These are phyloP conservation scores for Peronosclerospora sorghi DNA, from an alignment of 352 stramenopile species.

Conservation along the genomic window DNA sequence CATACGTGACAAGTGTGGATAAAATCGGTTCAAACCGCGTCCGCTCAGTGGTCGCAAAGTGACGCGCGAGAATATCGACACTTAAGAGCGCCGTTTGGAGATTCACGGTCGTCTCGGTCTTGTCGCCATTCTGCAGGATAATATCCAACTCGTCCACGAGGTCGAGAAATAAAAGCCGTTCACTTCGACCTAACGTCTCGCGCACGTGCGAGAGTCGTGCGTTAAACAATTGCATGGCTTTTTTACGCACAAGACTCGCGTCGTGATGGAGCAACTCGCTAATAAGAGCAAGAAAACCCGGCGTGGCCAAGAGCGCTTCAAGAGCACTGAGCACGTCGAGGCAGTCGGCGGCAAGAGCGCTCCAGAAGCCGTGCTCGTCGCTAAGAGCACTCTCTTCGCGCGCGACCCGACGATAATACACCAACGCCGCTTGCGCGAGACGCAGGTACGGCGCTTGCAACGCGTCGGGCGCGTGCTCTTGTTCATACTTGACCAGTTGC, in stretches of 20 bases:
- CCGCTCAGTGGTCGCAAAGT: constrained; percentile 58
- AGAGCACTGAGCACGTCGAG: constrained; percentile 71
- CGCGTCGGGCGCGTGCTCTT: constrained; percentile 24
- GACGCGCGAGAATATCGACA: constrained; percentile 73
- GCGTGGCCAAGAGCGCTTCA: constrained; percentile 76
- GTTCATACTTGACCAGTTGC: constrained; percentile 32
- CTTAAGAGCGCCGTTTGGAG: constrained; percentile 77
- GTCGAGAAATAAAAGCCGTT: constrained; percentile 78
- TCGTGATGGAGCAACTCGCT: constrained; percentile 78
- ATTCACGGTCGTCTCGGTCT: constrained; percentile 55
- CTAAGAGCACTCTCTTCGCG: constrained; percentile 53
- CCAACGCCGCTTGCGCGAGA: constrained; percentile 61
- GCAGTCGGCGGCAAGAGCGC: constrained; percentile 30
- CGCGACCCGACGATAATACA: constrained; percentile 77
- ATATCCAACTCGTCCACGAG: constrained; percentile 76
- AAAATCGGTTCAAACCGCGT: constrained; percentile 68
- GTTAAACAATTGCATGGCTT: constrained; percentile 84
- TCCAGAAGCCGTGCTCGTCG: constrained; percentile 45
- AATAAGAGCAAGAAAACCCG: constrained; percentile 79
- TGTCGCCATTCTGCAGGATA: constrained; percentile 56
- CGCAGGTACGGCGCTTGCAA: constrained; percentile 76
- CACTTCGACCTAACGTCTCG: constrained; percentile 40
- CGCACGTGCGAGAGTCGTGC: constrained; percentile 68
- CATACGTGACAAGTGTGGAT: constrained; percentile 66
- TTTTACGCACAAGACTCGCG: constrained; percentile 78